phyloP scores from a whole-genome alignment of 2,329 filamentous ascomycete genomes.

The Ophioceras dolichostomum region DNA sequence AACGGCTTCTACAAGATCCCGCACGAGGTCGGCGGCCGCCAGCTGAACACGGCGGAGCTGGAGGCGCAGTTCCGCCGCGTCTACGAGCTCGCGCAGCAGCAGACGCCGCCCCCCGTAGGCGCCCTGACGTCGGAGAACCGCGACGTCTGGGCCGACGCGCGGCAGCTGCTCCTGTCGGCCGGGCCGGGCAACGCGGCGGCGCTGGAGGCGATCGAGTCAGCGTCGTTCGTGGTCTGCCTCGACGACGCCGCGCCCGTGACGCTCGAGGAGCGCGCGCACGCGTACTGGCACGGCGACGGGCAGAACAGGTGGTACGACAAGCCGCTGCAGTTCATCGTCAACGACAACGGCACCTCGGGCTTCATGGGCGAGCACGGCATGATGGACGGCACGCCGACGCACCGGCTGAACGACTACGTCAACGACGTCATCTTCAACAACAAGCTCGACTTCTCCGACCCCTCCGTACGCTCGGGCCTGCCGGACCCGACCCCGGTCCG shows the following conservation, averaged over 20 bases:
- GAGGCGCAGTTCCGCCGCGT: constrained; percentile 80
- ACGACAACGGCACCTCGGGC: constrained; percentile 93
- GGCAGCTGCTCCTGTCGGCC: constrained; percentile 62
- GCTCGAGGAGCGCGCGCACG: constrained; percentile 84
- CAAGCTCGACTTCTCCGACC: constrained; percentile 79
- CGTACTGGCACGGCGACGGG: constrained; percentile 98
- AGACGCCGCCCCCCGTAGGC: constrained; percentile 60
- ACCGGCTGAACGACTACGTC: constrained; percentile 90
- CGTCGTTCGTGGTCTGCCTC: constrained; percentile 84
- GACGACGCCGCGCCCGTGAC: constrained; percentile 88
- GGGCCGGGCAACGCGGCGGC: constrained; percentile 66
- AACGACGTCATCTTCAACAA: constrained; percentile 88
- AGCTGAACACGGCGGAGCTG: constrained; percentile 79
- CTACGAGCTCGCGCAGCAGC: constrained; percentile 53
- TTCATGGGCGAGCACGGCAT: constrained; percentile 99
- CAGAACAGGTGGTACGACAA: constrained; percentile 97
- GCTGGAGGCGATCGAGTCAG: constrained; percentile 72
- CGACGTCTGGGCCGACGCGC: constrained; percentile 82
- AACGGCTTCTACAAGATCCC: constrained; percentile 94
- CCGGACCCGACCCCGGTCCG: constrained; percentile 66
- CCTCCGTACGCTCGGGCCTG: constrained; percentile 66
- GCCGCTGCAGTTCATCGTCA: constrained; percentile 93
- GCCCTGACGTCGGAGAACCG: constrained; percentile 84
- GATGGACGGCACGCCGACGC: constrained; percentile 99
- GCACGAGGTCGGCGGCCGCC: constrained; percentile 69